Conservation (phyloP, 129 eudicot species). For the Erigeron canadensis region DNA sequence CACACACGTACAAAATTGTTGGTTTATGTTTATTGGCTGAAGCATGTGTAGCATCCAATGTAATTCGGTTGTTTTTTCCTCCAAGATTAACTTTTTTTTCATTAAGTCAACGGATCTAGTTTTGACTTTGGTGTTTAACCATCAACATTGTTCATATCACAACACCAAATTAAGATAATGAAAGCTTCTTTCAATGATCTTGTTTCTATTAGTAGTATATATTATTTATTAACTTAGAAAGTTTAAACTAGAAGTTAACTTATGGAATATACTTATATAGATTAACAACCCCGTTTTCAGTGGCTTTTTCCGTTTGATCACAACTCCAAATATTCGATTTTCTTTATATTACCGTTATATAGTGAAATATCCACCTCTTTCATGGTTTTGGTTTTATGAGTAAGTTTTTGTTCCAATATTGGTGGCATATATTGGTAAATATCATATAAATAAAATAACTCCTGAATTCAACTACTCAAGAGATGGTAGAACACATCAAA, state of each 20-base stretch:
- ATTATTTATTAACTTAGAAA: neutral
- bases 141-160: slow-evolving; percentile 24
- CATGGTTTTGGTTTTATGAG: too few species aligned
- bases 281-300: neutral
- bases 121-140: slow-evolving; percentile 26
- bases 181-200: neutral
- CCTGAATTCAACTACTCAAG: too few species aligned
- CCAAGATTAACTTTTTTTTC: neutral
- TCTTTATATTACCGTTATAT: too few species aligned
- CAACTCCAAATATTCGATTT: neutral
- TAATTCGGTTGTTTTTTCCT: slow-evolving; percentile 24
- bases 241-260: slow-evolving; percentile 13
- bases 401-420: too few species aligned
- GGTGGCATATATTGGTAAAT: too few species aligned
- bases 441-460: too few species aligned
- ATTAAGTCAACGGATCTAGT: slow-evolving; percentile 18
- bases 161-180: neutral
- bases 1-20: slow-evolving; percentile 23
- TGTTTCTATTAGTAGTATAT: neutral
- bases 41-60: slow-evolving; percentile 30
- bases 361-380: too few species aligned
- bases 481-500: too few species aligned
- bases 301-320: neutral
- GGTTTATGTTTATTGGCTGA: neutral
- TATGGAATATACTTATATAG: slow-evolving; percentile 12